Base-by-base conservation (phyloP, 257 asterid species). In the Fraxinus excelsior region DNA sequence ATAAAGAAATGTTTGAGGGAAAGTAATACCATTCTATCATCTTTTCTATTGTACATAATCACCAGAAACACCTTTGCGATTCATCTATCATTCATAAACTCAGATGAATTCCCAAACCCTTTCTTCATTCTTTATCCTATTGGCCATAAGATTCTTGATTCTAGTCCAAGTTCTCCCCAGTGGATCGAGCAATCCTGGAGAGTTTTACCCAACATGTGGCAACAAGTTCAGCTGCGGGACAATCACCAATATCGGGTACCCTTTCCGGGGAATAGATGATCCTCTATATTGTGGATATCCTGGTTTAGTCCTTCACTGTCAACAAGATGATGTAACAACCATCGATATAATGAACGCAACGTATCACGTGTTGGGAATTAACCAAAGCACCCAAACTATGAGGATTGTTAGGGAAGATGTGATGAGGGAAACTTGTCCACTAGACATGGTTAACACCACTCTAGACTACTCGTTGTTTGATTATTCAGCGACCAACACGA, bases 251-350 rank as follows among this genome's bases (percentile, higher is more conserved):
- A 66, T 92, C 37, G 80, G 83, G 42, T 92, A 92, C 70, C 97
- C 97, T 21, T 92, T 92, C 70, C 87, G 93, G 13, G 85, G 81
- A 65, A 0, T 7, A 14, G 1, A 23, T 5, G 92, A 88, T 75
- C 94, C 94, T 74, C 56, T n/a, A 28, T 85, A 79, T 44, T 92
- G 96, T 18, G 97, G 97, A 60, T 90, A 89, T 71, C 97, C 96
- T 2, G 85, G 88, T 44, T 75, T 90, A 19, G 85, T 70, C 3
- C 91, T 92, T 42, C 56, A 37, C 18, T 92, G 97, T 16, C 75
- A 65, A 34, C 74, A 14, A 19, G 34, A 10, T 25, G 80, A 77
- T 7, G 46, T 69, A 2, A 88, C 96, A n/a, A 88, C 85, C 53
- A 86, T 90, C 5, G 76, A 78, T 5, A 82, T 92, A 67, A 65